Base-by-base conservation (phyloP, 2,329 filamentous ascomycete genomes). In the Hypoxylon sp. region DNA sequence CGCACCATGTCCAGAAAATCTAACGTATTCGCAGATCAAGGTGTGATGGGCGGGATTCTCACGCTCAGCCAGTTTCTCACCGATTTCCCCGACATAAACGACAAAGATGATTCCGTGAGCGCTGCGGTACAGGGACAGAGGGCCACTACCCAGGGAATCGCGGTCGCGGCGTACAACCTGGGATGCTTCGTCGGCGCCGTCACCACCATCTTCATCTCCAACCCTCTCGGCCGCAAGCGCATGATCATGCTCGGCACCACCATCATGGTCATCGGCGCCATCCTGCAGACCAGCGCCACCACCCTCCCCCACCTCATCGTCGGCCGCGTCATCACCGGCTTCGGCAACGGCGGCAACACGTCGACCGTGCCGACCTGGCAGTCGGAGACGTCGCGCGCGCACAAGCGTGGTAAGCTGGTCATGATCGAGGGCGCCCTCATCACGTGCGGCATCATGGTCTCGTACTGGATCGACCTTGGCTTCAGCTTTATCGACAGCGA, bases 21-120 rank as follows among this genome's bases (percentile, higher is more conserved):
- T 59, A 47, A 48, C 63, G 78, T 73, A 37, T 74, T n/a, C 80
- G 9, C 81, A 87, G 89, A 91, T 72, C 88, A 90, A 74, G 87
- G 89, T 69, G 88, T 91, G 8, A 92, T 90, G 81, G 89, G 88
- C 41, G 87, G 87, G 54, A 85, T 94, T 62, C 77, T 94, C 54
- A 91, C 88, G 2, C 81, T 93, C 67, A 75, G 81, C 17, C 80
- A 81, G 8, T 91, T 90, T 66, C 76, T 85, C 2, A 66, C 72
- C 2, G 73, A 76, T 13, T 87, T 87, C 62, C 84, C 83, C 0
- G 69, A 77, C 31, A 83, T 85, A 60, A 80, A 85, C 67, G 78
- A 82, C 3, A 70, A 75, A 10, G 70, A 74, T 20, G 68, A 70
- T 0, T 57, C 63, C 29, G 70, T 72, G 33, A 59, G 70, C 38